Evolutionary conservation across 148 eudicot genomes (phyloP).

Genomic region (Rhododendron griersonianum): DNA sequence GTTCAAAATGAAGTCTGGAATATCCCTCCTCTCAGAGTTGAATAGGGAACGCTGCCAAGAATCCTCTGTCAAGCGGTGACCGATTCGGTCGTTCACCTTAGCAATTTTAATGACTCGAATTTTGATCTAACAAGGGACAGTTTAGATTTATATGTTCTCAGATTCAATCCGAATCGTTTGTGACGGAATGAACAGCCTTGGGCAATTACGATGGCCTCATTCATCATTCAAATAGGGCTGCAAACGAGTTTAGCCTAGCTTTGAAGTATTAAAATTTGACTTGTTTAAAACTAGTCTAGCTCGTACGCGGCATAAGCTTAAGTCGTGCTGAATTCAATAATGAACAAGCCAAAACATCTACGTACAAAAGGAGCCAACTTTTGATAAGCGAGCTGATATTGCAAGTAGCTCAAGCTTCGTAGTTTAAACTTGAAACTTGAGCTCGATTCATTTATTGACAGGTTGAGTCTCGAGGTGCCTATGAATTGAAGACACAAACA

Average conservation of each 20-base stretch:
- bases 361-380: no score
- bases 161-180: rapidly evolving
- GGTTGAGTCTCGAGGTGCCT: background rate
- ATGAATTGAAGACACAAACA: background rate
- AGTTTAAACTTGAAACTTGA: background rate
- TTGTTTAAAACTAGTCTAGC: no score
- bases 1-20: background rate
- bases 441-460: background rate
- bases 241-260: background rate
- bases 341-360: background rate
- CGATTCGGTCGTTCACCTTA: no score
- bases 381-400: background rate
- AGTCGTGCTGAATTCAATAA: background rate
- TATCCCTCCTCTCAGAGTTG: background rate
- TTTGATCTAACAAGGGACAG: no score
- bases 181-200: no score
- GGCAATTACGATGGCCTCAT: background rate
- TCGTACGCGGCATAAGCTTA: background rate
- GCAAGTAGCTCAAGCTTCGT: no score
- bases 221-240: background rate
- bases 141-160: no score
- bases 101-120: no score
- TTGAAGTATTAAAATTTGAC: background rate
- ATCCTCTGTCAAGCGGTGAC: no score
- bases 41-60: no score